Percentiles rank a stretch among this genome's conserved stretches.
Conservation (phyloP, 1,284 basidiomycete species). For the Trichosporon coremiiforme region DNA sequence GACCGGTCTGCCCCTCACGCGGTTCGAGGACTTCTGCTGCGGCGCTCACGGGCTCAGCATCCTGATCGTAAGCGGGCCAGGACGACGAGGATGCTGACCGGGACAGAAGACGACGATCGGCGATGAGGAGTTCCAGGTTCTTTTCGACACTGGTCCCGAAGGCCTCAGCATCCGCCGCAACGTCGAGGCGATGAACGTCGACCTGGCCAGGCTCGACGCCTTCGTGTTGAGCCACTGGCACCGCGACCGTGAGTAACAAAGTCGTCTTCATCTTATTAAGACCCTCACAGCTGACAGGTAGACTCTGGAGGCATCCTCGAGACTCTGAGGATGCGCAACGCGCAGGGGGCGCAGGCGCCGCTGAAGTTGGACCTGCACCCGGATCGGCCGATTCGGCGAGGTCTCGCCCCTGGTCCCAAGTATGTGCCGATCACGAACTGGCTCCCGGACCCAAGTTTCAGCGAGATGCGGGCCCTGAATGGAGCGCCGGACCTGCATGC, state of each 20-base stretch:
- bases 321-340: conserved; percentile 62
- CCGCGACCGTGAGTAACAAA: conserved; percentile 61
- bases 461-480: conserved; percentile 63
- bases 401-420: conserved; percentile 66
- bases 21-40: conserved; percentile 76
- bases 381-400: conserved; percentile 69
- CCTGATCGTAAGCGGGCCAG: conserved; percentile 63
- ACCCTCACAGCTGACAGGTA: conserved; percentile 13
- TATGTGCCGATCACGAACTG: conserved; percentile 65
- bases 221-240: conserved; percentile 81
- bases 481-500: conserved; percentile 65
- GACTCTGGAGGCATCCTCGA: conserved; percentile 64
- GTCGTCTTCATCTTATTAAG: no score
- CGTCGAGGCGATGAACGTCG: conserved; percentile 64
- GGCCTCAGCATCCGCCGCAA: conserved; percentile 70
- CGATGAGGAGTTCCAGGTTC: conserved; percentile 60
- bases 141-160: conserved; percentile 82
- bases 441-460: conserved; percentile 70
- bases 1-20: conserved; percentile 67
- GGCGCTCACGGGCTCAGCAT: conserved; percentile 80
- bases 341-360: conserved; percentile 31
- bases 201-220: conserved; percentile 63
- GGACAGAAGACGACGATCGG: conserved; percentile 53
- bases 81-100: neutral
- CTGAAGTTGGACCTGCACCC: conserved; percentile 73